Base-by-base conservation (phyloP, 768 basidiomycete species). In the Coprinopsis marcescibilis region DNA sequence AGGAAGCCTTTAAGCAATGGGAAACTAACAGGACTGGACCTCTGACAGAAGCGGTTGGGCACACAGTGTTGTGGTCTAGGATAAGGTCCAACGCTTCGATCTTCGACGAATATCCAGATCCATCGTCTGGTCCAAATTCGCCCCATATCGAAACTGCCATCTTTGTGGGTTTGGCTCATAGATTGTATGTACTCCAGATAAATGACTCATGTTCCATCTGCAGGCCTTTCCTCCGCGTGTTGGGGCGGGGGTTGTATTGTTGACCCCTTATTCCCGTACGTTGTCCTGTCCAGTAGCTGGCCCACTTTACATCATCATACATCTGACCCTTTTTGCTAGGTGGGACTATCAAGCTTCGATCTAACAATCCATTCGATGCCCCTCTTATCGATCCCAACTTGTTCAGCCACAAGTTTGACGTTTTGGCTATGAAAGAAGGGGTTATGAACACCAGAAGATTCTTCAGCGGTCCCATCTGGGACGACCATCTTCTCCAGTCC, bases 281-380 rank as follows among this genome's bases (percentile, higher is more conserved):
- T n/a, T n/a, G n/a, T n/a, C n/a, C n/a, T n/a, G n/a, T n/a, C n/a
- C n/a, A n/a, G n/a, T n/a, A n/a, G n/a, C n/a, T n/a, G n/a, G n/a
- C n/a, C n/a, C n/a, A n/a, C n/a, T n/a, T n/a, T n/a, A n/a, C n/a
- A n/a, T n/a, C n/a, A n/a, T n/a, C n/a, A n/a, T n/a, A n/a, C n/a
- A n/a, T n/a, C n/a, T n/a, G n/a, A n/a, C n/a, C n/a, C n/a, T n/a
- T n/a, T n/a, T n/a, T n/a, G n/a, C n/a, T n/a, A 46, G 36, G 65
- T 62, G 60, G 58, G 6, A 51, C 55, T 14, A 46, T 61, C 5
- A 57, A 47, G 12, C 20, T 60, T 14, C 34, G 20, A 3, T 54
- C 56, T 10, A 50, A 46, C 12, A 48, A 64, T 35, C 62, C 62
- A 12, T 61, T 64, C 47, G 57, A 55, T 27, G 17, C 42, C 3